These are phyloP conservation scores for Yarrowia divulgata DNA, from an alignment of 805 yeast species.

Conservation along the genomic window DNA sequence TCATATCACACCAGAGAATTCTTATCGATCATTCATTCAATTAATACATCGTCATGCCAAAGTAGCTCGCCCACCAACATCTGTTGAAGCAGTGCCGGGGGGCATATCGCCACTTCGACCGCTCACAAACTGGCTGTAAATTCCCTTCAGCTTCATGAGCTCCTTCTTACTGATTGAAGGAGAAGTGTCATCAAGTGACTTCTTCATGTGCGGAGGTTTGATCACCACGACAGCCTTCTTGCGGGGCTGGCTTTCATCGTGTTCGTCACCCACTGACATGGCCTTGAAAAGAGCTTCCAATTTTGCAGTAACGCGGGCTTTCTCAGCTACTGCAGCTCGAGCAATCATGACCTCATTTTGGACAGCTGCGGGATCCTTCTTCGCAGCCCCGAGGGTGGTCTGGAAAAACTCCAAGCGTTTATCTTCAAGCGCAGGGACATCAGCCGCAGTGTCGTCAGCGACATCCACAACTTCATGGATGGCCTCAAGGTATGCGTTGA, in stretches of 20 bases:
- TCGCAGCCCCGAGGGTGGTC: slow-evolving; percentile 8
- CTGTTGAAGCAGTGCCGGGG: slow-evolving; percentile 77
- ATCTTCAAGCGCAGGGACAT: slow-evolving; percentile 55
- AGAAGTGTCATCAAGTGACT: slow-evolving; percentile 76
- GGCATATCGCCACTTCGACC: slow-evolving; percentile 90
- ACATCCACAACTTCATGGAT: slow-evolving; percentile 61
- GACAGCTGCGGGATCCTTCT: slow-evolving; percentile 14
- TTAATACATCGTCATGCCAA: slow-evolving; percentile 59
- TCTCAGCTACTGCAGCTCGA: slow-evolving; percentile 40
- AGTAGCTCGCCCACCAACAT: slow-evolving; percentile 85
- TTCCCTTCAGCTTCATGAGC: slow-evolving; percentile 62
- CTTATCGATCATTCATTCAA: neutral
- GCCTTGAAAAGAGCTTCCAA: slow-evolving; percentile 41
- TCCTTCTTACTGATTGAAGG: slow-evolving; percentile 88
- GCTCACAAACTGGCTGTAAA: slow-evolving; percentile 75
- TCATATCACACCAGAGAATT: no score
- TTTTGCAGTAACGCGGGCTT: slow-evolving; percentile 41
- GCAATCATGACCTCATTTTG: slow-evolving; percentile 35
- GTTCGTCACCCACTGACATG: slow-evolving; percentile 13
- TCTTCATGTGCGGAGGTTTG: slow-evolving; percentile 60
- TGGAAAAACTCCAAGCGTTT: slow-evolving; percentile 40
- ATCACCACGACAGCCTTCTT: slow-evolving; percentile 49
- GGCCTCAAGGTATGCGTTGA: slow-evolving; percentile 89
- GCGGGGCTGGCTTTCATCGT: neutral
- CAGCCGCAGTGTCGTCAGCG: slow-evolving; percentile 40